These are phyloP conservation scores for Fusarium hainanense DNA, from an alignment of 2,329 filamentous ascomycete species.

Conservation along the genomic window DNA sequence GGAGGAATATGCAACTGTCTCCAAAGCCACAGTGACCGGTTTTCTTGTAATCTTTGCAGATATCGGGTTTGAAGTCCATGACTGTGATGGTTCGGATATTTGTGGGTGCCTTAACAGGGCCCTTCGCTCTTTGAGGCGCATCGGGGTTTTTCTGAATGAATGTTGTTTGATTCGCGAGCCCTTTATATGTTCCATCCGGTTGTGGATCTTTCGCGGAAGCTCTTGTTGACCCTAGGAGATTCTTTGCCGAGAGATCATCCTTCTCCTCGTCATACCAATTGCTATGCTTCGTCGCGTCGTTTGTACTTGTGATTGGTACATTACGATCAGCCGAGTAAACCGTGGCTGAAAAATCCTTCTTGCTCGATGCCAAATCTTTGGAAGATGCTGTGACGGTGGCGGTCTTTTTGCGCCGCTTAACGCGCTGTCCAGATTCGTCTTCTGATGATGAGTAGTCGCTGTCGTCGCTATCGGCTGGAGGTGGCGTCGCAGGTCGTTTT, in stretches of 20 bases:
- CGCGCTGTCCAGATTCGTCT: conserved; percentile 77
- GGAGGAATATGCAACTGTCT: conserved; percentile 75
- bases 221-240: conserved; percentile 68
- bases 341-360: conserved; percentile 60
- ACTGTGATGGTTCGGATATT: conserved; percentile 92
- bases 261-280: conserved; percentile 88
- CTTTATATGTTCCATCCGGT: conserved; percentile 79
- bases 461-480: conserved; percentile 71
- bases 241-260: conserved; percentile 60
- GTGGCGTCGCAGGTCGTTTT: conserved; percentile 83
- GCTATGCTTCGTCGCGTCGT: conserved; percentile 88
- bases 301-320: conserved; percentile 71
- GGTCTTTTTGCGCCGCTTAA: conserved; percentile 81
- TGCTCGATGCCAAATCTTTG: conserved; percentile 54
- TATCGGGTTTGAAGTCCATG: conserved; percentile 90
- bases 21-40: conserved; percentile 64
- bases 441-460: conserved; percentile 77
- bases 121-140: conserved; percentile 75
- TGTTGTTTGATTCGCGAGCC: conserved; percentile 75
- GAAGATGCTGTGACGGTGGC: conserved; percentile 74
- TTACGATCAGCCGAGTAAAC: conserved; percentile 71
- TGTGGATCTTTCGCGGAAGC: conserved; percentile 49
- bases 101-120: conserved; percentile 86
- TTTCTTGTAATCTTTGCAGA: conserved; percentile 88
- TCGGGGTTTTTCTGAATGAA: conserved; percentile 87